These are phyloP conservation scores for Leishmania arabica DNA, from an alignment of 208 protist genomes.

Conservation along the genomic window DNA sequence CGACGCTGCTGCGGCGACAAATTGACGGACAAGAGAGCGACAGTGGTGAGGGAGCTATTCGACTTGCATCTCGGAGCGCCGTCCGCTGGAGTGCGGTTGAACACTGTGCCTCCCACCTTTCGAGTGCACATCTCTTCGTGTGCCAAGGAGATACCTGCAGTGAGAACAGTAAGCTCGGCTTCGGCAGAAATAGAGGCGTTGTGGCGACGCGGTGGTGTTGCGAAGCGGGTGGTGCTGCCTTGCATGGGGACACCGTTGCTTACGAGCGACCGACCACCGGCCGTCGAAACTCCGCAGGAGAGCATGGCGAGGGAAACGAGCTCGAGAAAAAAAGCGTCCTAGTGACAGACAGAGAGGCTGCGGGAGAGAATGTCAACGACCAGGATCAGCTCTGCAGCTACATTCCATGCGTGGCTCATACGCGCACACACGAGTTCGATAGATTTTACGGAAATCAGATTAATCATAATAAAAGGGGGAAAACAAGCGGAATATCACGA, in stretches of 20 bases:
- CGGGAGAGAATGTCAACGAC: background rate
- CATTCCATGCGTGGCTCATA: background rate
- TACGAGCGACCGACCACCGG: background rate
- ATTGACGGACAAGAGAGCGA: background rate
- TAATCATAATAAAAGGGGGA: background rate
- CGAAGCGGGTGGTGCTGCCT: background rate
- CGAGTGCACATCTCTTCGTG: background rate
- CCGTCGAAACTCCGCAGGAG: background rate
- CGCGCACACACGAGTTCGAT: background rate
- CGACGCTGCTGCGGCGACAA: slow-evolving; percentile 6
- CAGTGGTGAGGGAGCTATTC: background rate
- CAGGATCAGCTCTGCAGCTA: background rate
- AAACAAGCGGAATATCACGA: background rate
- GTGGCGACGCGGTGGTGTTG: slow-evolving; percentile 16
- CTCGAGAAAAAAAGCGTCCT: background rate
- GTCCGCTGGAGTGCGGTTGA: background rate
- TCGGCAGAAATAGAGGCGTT: slow-evolving; percentile 4
- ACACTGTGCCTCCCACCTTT: background rate
- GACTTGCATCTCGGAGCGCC: background rate
- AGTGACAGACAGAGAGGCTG: background rate
- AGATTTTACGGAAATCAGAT: background rate
- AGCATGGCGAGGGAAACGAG: background rate
- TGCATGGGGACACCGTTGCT: background rate
- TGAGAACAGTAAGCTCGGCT: slow-evolving; percentile 20
- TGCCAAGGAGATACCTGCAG: background rate